phyloP scores from a whole-genome alignment of 139 green algal species.

The Micromonas commoda region DNA sequence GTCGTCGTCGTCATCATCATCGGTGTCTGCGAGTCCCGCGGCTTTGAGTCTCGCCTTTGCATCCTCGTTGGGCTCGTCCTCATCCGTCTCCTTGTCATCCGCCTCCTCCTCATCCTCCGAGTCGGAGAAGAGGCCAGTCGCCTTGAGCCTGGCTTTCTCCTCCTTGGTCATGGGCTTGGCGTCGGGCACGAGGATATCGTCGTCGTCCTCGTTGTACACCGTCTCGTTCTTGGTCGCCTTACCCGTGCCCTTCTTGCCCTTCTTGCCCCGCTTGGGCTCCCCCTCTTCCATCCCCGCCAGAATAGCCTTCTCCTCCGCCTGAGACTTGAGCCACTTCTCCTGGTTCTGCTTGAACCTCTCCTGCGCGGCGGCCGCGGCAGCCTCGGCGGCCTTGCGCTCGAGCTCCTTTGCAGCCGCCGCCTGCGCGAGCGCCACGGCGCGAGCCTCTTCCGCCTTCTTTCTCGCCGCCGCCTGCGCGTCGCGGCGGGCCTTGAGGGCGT shows the following conservation, averaged over 20 bases:
- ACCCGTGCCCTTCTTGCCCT: neutral
- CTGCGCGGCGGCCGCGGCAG: neutral
- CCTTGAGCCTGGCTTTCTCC: neutral
- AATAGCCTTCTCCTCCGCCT: neutral
- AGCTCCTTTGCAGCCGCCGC: neutral
- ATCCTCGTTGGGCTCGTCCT: neutral
- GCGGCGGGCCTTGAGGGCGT: neutral
- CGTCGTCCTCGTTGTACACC: neutral
- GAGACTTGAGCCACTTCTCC: neutral
- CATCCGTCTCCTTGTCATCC: constrained; percentile 1
- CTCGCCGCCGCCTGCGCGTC: constrained; percentile 2
- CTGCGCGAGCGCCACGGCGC: neutral
- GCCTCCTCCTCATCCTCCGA: constrained; percentile 15
- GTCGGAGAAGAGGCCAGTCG: neutral
- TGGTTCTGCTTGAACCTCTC: constrained; percentile 16
- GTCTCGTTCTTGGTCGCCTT: neutral
- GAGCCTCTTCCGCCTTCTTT: neutral
- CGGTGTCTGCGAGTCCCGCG: neutral
- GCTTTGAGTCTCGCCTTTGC: constrained; percentile 19
- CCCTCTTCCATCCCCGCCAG: neutral
- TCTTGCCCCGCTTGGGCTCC: neutral
- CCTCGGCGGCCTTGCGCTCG: neutral
- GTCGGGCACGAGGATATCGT: neutral
- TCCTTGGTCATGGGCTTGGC: neutral
- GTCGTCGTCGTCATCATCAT: constrained; percentile 14